A percentile compares a stretch with the other conserved stretches of the same genome.
Conservation (phyloP, 306 rosid genomes). For the Malus fusca region DNA sequence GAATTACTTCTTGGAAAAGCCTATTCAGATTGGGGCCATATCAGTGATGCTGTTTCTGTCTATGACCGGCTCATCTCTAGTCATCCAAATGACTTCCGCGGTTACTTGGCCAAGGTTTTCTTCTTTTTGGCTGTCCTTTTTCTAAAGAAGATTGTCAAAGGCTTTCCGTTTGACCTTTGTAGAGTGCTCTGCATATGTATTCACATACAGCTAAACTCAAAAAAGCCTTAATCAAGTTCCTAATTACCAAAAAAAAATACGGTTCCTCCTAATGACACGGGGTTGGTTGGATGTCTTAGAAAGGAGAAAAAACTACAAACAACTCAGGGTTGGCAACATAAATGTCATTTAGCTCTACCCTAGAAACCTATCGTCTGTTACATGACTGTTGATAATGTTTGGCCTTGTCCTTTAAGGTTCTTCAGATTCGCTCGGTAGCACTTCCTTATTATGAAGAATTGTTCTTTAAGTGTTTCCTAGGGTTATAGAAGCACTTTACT, state of each 20-base stretch:
- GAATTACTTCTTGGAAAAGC: constrained; percentile 96
- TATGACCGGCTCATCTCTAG: constrained; percentile 70
- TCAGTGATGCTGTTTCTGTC: constrained; percentile 82
- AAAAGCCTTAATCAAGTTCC: neutral
- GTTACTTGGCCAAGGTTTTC: constrained; percentile 85
- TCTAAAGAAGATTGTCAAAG: neutral
- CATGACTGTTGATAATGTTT: neutral
- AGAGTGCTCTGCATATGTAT: neutral
- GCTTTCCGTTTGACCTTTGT: neutral
- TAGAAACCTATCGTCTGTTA: neutral
- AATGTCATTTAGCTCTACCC: neutral
- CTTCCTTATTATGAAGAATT: too few species aligned
- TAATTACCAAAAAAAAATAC: neutral
- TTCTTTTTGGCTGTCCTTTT: neutral
- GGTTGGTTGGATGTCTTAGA: neutral
- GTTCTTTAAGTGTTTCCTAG: too few species aligned
- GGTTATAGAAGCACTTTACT: too few species aligned
- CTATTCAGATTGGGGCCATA: constrained; percentile 90
- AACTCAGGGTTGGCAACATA: neutral
- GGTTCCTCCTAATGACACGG: neutral
- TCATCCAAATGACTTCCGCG: constrained; percentile 81
- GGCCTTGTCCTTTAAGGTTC: neutral
- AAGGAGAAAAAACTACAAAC: neutral
- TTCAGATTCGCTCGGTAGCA: neutral
- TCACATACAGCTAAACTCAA: neutral